phyloP scores from a whole-genome alignment of 805 yeast species.

The Saccharomycopsis sp. region DNA sequence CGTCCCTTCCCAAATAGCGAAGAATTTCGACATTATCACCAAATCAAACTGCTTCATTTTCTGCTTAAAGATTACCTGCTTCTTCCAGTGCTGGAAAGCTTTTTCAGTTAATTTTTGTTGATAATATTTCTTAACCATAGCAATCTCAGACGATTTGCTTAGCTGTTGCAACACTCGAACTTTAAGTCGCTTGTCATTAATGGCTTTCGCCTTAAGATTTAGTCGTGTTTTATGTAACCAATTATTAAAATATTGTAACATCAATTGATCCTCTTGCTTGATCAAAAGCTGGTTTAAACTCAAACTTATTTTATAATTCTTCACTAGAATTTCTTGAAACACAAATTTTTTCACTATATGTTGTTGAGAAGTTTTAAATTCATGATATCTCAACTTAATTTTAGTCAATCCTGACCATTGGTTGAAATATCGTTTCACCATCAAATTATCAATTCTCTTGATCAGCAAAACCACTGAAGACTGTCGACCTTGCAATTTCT shows the following conservation, averaged over 20 bases:
- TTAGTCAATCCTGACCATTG: conserved; percentile 8
- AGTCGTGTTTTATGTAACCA: conserved; percentile 8
- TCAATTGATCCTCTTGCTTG: not conserved
- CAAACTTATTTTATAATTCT: not conserved
- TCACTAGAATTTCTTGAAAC: conserved; percentile 4
- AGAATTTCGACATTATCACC: conserved; percentile 1
- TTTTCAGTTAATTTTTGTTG: conserved; percentile 4
- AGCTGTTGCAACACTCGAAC: conserved; percentile 1
- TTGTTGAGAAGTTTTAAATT: conserved; percentile 9
- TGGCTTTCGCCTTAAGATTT: conserved; percentile 5
- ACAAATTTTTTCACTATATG: conserved; percentile 7
- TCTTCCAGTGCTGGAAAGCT: conserved; percentile 6
- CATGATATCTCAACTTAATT: not conserved
- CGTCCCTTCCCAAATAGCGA: conserved; percentile 10
- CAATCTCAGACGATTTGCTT: conserved; percentile 4
- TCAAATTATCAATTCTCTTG: not conserved
- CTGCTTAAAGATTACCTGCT: not conserved
- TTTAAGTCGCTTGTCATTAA: conserved; percentile 5
- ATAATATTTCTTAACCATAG: conserved; percentile 6
- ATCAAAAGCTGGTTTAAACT: not conserved
- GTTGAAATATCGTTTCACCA: conserved; percentile 5
- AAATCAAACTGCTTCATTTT: not conserved
- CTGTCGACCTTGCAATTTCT: not conserved
- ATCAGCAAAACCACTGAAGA: not conserved
- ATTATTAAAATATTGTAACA: conserved; percentile 3